Conservation (phyloP, 148 eudicot genomes). For the Bassia scoparia region DNA sequence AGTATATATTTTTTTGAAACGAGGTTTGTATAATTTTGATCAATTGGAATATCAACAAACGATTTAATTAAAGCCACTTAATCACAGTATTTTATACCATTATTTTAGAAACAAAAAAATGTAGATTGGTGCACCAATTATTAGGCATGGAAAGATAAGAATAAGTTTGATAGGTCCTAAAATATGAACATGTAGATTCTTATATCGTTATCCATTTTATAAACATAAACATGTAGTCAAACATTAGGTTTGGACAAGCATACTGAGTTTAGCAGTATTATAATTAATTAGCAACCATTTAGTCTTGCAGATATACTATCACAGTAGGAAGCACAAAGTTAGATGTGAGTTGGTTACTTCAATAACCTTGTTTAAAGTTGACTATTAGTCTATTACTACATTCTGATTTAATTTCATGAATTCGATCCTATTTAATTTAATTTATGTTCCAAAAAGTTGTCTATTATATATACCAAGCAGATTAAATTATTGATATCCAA, state of each 20-base stretch:
- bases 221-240: conserved; percentile 1
- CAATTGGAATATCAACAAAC: too few species aligned
- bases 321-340: neutral
- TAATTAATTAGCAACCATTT: neutral
- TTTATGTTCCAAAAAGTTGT: too few species aligned
- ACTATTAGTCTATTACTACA: too few species aligned
- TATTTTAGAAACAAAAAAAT: neutral
- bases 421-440: too few species aligned
- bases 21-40: too few species aligned
- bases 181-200: neutral
- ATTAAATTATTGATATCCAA: too few species aligned
- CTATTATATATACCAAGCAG: too few species aligned
- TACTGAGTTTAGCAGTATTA: neutral
- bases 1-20: too few species aligned
- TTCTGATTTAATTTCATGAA: too few species aligned
- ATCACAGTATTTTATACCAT: neutral
- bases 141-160: conserved; percentile 11
- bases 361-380: neutral
- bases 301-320: neutral
- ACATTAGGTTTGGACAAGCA: conserved; percentile 11
- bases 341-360: neutral
- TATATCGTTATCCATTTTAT: neutral
- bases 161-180: neutral
- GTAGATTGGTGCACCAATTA: conserved; percentile 10
- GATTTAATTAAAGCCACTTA: too few species aligned